A percentile compares a stretch with the other conserved stretches of the same genome.
These are phyloP conservation scores for Aspergillus fischeri DNA, from an alignment of 2,329 filamentous ascomycete genomes.

Conservation along the genomic window DNA sequence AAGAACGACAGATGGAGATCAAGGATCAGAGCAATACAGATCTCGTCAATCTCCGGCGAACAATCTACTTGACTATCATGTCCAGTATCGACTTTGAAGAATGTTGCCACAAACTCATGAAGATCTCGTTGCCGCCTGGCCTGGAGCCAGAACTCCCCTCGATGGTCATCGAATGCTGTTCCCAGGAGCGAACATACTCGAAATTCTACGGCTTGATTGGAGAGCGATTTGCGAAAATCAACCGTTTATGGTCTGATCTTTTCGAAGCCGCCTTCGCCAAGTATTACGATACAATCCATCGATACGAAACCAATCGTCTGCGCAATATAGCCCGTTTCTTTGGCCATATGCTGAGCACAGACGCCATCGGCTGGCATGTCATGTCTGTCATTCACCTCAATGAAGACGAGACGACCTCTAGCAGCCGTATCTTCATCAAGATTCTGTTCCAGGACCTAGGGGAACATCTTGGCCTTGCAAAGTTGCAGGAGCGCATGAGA, in stretches of 20 bases:
- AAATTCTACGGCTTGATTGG: conserved; percentile 96
- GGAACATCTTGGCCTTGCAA: conserved; percentile 79
- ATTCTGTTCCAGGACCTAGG: conserved; percentile 91
- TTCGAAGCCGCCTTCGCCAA: conserved; percentile 87
- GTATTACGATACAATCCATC: conserved; percentile 96
- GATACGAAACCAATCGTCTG: conserved; percentile 91
- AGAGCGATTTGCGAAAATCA: conserved; percentile 93
- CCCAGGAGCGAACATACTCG: conserved; percentile 92
- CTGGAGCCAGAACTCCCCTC: conserved; percentile 87
- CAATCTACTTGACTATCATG: conserved; percentile 97
- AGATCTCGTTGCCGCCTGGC: conserved; percentile 80
- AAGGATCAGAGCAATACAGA: conserved; percentile 97
- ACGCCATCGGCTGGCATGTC: conserved; percentile 90
- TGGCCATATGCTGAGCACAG: conserved; percentile 80
- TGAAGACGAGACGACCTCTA: conserved; percentile 94
- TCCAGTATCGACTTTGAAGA: conserved; percentile 94
- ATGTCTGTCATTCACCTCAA: conserved; percentile 82
- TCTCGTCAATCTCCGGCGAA: conserved; percentile 85
- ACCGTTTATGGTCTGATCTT: conserved; percentile 87
- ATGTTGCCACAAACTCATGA: conserved; percentile 95
- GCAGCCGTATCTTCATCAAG: conserved; percentile 97
- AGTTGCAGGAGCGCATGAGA: conserved; percentile 69
- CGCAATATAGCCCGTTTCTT: conserved; percentile 96
- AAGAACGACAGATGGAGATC: conserved; percentile 85
- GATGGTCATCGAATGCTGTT: conserved; percentile 96